Conservation (phyloP, 495 filamentous ascomycete genomes). For the Neurospora tetraspora region DNA sequence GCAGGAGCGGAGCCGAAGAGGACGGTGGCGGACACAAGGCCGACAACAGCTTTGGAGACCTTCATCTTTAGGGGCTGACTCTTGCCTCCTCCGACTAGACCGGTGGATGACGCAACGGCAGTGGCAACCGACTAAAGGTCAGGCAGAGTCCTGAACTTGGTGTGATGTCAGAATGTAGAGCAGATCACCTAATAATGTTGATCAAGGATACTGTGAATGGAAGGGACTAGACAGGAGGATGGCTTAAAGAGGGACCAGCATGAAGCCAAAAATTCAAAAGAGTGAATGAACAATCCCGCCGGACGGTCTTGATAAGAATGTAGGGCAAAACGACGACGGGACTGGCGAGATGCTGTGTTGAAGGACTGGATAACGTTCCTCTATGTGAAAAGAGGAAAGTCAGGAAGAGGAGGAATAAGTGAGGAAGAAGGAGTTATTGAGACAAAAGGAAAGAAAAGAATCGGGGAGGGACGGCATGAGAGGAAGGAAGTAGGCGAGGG, state of each 20-base stretch:
- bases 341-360: neutral
- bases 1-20: constrained; percentile 22
- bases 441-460: neutral
- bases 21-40: constrained; percentile 24
- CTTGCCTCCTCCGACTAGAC: neutral
- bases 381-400: neutral
- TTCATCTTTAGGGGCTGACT: constrained; percentile 27
- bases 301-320: neutral
- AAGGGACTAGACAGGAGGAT: neutral
- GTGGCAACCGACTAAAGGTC: neutral
- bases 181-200: neutral
- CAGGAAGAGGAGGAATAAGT: neutral
- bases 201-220: neutral
- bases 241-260: neutral
- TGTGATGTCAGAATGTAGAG: neutral
- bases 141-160: neutral
- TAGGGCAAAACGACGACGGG: neutral
- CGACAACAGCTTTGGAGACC: constrained; percentile 16
- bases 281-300: neutral
- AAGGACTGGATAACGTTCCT: neutral
- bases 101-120: neutral
- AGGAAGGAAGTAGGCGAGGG: neutral
- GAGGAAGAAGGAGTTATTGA: constrained; percentile 4
- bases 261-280: neutral
- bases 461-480: neutral